Evolutionary conservation across 352 stramenopile genomes (phyloP), one percentile per base, ranked within the genome.

Genomic region (Phytopythium chamaehyphon): DNA sequence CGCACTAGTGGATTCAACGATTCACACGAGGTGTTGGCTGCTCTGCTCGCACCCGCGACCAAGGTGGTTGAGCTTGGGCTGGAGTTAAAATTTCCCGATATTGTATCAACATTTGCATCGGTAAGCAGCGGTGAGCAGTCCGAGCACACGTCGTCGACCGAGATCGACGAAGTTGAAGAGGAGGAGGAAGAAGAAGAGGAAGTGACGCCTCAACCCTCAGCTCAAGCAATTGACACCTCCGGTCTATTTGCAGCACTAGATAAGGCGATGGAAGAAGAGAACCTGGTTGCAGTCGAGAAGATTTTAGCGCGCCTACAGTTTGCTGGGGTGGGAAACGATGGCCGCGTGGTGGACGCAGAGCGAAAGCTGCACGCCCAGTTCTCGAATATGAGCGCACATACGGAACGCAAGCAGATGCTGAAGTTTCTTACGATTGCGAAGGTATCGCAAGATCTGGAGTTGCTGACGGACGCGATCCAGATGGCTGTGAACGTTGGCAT

Each of bases 361-460:
- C 54, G 53, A 31, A 61, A 55, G 33, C 49, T 83, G n/a, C 40
- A 38, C 26, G 35, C 47, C 18, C 59, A 81, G 40, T 58, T 62
- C 3, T 56, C 59, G 37, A 55, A 70, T 47, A 57, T 71, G 15
- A 84, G 55, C 55, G 57, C 69, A 2, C 73, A 73, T 54, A 71
- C 66, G 7, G 79, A 90, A 46, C 76, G 80, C 10, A 88, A 90
- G 44, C 76, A 87, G 55, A 76, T 85, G 54, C 71, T 90, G 35
- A 90, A 90, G 54, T 87, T 88, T 35, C 37, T 90, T 19, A 70
- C 70, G 15, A 83, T 90, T 3, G 80, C 80, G 0, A 86, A 86
- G 50, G 49, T 87, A 16, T 83, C 76, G 40, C 71, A 83, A 63
- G 80, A 90, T 59, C 40, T 90, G 2, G 65, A 86, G 47, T 40